A percentile compares a stretch with the other conserved stretches of the same genome.
These are phyloP conservation scores for Intubia oerlemansii DNA, from an alignment of 2,329 filamentous ascomycete genomes.

Conservation along the genomic window DNA sequence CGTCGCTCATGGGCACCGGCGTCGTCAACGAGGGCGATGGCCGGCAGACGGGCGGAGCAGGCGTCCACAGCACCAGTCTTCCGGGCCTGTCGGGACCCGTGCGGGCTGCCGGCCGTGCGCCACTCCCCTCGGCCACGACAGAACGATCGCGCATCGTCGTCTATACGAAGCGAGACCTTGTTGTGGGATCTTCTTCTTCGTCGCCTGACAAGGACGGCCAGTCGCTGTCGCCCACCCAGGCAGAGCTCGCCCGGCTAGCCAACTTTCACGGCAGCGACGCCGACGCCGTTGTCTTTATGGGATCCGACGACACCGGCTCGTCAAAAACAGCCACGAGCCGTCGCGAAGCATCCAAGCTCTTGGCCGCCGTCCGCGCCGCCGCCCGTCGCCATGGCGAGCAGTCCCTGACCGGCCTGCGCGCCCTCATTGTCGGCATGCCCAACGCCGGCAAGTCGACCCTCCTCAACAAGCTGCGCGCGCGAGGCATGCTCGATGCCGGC, in stretches of 20 bases:
- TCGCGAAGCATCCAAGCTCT: constrained; percentile 12
- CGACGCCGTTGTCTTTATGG: constrained; percentile 13
- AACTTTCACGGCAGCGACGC: constrained; percentile 21
- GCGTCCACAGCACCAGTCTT: background rate
- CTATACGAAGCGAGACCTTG: constrained; percentile 78
- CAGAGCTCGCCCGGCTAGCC: constrained; percentile 10
- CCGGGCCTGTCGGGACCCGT: constrained; percentile 4
- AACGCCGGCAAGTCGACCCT: constrained; percentile 92
- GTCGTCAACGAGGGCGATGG: constrained; percentile 1
- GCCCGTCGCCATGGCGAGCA: constrained; percentile 21
- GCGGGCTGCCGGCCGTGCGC: background rate
- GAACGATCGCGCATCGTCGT: constrained; percentile 59
- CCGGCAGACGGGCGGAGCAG: background rate
- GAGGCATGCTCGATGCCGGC: constrained; percentile 31
- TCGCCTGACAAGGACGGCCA: background rate
- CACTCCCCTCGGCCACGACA: constrained; percentile 21
- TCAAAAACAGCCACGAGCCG: constrained; percentile 14
- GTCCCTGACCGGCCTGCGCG: constrained; percentile 58
- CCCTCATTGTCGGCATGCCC: constrained; percentile 89
- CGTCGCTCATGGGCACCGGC: constrained; percentile 36
- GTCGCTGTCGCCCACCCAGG: constrained; percentile 1
- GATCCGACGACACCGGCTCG: constrained; percentile 19
- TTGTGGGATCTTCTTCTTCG: too few relatives aligned
- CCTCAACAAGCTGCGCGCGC: constrained; percentile 63
- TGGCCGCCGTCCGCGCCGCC: constrained; percentile 27